A percentile compares a stretch with the other conserved stretches of the same genome.
Evolutionary conservation across 2,329 filamentous ascomycete genomes (phyloP).

Genomic region (Colletotrichum sp.): DNA sequence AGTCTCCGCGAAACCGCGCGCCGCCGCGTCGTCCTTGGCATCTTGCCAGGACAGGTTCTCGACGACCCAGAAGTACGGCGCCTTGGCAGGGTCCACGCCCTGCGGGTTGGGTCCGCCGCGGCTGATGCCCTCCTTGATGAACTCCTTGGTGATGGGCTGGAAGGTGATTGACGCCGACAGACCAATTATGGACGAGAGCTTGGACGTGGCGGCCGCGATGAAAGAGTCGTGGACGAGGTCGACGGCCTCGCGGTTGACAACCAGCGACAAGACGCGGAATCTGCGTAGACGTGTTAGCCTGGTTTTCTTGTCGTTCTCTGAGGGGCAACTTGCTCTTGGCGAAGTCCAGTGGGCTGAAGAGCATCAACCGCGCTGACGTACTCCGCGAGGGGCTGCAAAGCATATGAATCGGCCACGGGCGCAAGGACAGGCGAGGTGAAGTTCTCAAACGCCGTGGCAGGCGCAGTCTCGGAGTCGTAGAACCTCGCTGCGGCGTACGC

Average conservation of each 20-base stretch:
- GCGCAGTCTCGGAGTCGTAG: constrained; percentile 16
- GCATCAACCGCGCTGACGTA: constrained; percentile 19
- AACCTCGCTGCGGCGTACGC: constrained; percentile 20
- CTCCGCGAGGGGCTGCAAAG: constrained; percentile 14
- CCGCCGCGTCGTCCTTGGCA: constrained; percentile 1
- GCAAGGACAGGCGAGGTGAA: constrained; percentile 18
- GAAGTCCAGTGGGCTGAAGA: constrained; percentile 19
- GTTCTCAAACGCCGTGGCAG: constrained; percentile 17
- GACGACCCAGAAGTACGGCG: constrained; percentile 23
- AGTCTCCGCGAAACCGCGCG: neutral
- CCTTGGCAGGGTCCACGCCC: constrained; percentile 16
- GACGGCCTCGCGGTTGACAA: constrained; percentile 19
- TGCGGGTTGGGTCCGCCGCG: constrained; percentile 18
- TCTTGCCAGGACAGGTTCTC: constrained; percentile 21
- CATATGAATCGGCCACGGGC: constrained; percentile 10
- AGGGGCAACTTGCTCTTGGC: constrained; percentile 11
- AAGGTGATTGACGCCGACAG: constrained; percentile 21
- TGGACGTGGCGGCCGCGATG: neutral
- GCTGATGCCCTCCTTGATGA: constrained; percentile 10
- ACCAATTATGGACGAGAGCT: neutral
- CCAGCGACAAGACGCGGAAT: constrained; percentile 20
- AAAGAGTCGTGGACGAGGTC: constrained; percentile 16
- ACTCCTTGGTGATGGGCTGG: constrained; percentile 20
- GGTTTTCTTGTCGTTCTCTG: too few species aligned
- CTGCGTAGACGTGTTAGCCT: neutral